Conservation (phyloP, 768 basidiomycete genomes). For the Suillus ampliporus region DNA sequence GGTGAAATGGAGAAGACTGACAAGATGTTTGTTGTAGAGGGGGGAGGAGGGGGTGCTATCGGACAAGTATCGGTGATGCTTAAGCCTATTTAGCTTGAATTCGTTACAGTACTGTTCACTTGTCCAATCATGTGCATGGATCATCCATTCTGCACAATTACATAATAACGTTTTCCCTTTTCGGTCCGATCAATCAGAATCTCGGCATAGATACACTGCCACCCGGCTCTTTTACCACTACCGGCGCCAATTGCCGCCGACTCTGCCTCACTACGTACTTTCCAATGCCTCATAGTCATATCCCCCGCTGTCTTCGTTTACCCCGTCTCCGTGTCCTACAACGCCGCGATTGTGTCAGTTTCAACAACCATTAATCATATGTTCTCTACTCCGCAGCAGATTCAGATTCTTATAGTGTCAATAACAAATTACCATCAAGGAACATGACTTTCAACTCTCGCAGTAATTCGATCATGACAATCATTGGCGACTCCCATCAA, state of each 20-base stretch:
- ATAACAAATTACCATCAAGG: slow-evolving; percentile 5
- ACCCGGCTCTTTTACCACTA: background rate
- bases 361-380: too few species aligned
- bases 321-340: too few species aligned
- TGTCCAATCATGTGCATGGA: too few species aligned
- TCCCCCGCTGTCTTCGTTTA: too few species aligned
- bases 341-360: too few species aligned
- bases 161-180: background rate
- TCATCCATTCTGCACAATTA: background rate
- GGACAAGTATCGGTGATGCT: slow-evolving; percentile 13
- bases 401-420: background rate
- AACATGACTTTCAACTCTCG: slow-evolving; percentile 7
- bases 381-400: background rate
- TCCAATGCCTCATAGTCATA: too few species aligned
- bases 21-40: slow-evolving; percentile 12
- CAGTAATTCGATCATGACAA: slow-evolving; percentile 2
- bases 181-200: background rate
- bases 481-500: background rate
- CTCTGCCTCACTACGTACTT: background rate
- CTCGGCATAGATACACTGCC: background rate
- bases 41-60: slow-evolving; percentile 15
- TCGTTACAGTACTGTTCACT: background rate
- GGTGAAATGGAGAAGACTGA: background rate
- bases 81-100: slow-evolving; percentile 33
- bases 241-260: background rate